Evolutionary conservation across 1,284 basidiomycete genomes (phyloP).

Genomic region (Phlebopus sp.): DNA sequence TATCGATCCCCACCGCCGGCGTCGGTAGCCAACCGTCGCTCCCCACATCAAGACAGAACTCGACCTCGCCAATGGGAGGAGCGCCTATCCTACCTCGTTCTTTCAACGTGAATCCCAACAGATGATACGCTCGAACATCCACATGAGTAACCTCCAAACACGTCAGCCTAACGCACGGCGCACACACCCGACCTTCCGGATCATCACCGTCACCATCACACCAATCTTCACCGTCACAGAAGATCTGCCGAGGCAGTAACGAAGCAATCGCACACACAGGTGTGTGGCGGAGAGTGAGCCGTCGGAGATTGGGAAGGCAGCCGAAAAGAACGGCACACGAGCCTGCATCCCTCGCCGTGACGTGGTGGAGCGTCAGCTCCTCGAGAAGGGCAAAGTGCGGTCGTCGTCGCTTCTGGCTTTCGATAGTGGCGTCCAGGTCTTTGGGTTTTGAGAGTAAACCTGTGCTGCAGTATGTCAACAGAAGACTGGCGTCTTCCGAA

Average conservation of each 20-base stretch:
- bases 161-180: slow-evolving; percentile 12
- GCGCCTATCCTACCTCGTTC: slow-evolving; percentile 19
- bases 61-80: slow-evolving; percentile 30
- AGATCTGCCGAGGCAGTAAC: slow-evolving; percentile 27
- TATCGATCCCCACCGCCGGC: slow-evolving; percentile 4
- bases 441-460: slow-evolving; percentile 21
- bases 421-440: slow-evolving; percentile 16
- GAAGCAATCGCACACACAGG: slow-evolving; percentile 30
- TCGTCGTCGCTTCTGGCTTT: slow-evolving; percentile 11
- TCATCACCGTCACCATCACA: too few species aligned
- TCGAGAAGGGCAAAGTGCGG: slow-evolving; percentile 34
- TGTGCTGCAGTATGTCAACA: slow-evolving; percentile 37
- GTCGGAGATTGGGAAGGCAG: slow-evolving; percentile 29
- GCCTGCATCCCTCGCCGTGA: slow-evolving; percentile 30
- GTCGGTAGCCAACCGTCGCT: slow-evolving; percentile 10
- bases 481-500: slow-evolving; percentile 35
- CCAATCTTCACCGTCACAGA: slow-evolving; percentile 9
- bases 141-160: slow-evolving; percentile 12
- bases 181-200: slow-evolving; percentile 10
- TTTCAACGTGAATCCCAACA: slow-evolving; percentile 12
- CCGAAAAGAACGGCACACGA: slow-evolving; percentile 32
- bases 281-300: slow-evolving; percentile 35
- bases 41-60: slow-evolving; percentile 22
- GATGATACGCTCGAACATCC: slow-evolving; percentile 15
- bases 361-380: slow-evolving; percentile 32